phyloP scores from a whole-genome alignment of 1,284 basidiomycete genomes.

The Puccinia sorghi region DNA sequence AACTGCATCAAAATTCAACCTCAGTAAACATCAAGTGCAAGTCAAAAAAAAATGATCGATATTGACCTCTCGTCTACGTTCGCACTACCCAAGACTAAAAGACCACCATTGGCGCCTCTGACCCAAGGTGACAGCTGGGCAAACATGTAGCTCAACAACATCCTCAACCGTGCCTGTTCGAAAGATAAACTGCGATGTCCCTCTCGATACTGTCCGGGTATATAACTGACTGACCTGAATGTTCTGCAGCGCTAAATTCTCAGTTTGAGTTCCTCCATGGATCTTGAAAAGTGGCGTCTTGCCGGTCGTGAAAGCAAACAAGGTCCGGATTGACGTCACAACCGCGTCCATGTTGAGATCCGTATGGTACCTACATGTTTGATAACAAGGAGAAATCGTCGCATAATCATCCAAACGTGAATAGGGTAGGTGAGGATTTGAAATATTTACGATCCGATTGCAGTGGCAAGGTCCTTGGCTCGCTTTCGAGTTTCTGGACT shows the following conservation, averaged over 20 bases:
- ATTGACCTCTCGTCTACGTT: slow-evolving; percentile 49
- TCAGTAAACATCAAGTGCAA: neutral
- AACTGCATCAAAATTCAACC: neutral
- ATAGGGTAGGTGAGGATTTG: neutral
- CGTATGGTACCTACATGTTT: slow-evolving; percentile 29
- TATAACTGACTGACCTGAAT: slow-evolving; percentile 27
- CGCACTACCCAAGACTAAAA: slow-evolving; percentile 47
- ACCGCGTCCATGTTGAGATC: slow-evolving; percentile 47
- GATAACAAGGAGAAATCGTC: neutral
- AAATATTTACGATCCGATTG: slow-evolving; percentile 31
- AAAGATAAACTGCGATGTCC: neutral
- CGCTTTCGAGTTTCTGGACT: slow-evolving; percentile 45
- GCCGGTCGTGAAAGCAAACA: slow-evolving; percentile 38
- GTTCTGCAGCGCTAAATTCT: slow-evolving; percentile 50
- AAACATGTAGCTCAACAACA: slow-evolving; percentile 50
- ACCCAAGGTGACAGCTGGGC: slow-evolving; percentile 49
- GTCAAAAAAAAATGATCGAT: neutral
- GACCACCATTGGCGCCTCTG: slow-evolving; percentile 34
- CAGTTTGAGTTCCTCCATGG: slow-evolving; percentile 35
- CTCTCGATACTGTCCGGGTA: neutral
- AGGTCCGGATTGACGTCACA: slow-evolving; percentile 34
- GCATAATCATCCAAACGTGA: neutral
- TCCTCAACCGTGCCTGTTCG: slow-evolving; percentile 44
- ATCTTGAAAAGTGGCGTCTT: slow-evolving; percentile 42
- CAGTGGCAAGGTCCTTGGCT: slow-evolving; percentile 37